A percentile compares a stretch with the other conserved stretches of the same genome.
These are phyloP conservation scores for Trichoderma hamatum DNA, from an alignment of 2,329 filamentous ascomycete genomes.

Conservation along the genomic window DNA sequence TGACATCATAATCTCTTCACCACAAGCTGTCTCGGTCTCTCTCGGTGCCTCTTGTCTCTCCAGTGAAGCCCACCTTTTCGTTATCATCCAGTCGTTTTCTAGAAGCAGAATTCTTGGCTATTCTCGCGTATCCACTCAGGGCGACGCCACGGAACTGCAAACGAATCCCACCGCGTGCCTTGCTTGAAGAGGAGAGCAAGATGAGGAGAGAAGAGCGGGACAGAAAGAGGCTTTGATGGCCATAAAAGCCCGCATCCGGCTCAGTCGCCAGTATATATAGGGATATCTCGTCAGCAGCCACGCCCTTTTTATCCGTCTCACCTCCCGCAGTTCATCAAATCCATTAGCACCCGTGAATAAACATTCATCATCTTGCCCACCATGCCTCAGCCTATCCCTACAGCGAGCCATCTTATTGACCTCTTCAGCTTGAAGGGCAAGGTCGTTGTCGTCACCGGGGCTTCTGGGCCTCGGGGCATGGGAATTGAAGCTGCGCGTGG, in stretches of 20 bases:
- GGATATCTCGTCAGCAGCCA: slow-evolving; percentile 8
- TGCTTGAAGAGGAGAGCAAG: not conserved
- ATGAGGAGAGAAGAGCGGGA: not conserved
- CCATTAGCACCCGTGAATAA: not conserved
- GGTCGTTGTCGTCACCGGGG: slow-evolving; percentile 71
- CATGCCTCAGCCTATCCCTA: slow-evolving; percentile 62
- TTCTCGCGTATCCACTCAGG: slow-evolving; percentile 10
- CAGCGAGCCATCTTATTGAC: slow-evolving; percentile 61
- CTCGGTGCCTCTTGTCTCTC: not conserved
- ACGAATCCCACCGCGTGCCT: slow-evolving; percentile 14
- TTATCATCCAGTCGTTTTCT: slow-evolving; percentile 1
- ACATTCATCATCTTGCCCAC: slow-evolving; percentile 23
- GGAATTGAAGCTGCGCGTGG: slow-evolving; percentile 71
- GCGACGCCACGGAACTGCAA: slow-evolving; percentile 4
- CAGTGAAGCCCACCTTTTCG: slow-evolving; percentile 2
- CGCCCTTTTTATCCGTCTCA: slow-evolving; percentile 5
- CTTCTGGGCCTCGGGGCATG: slow-evolving; percentile 70
- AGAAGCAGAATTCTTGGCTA: not conserved
- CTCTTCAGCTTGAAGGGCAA: slow-evolving; percentile 75
- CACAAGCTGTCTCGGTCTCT: not conserved
- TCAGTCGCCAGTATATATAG: slow-evolving; percentile 1
- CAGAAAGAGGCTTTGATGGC: not conserved
- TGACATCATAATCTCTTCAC: slow-evolving; percentile 17
- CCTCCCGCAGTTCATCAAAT: not conserved
- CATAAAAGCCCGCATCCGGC: not conserved